Conservation (phyloP, 805 yeast genomes). For the Metschnikowia noctiluminum region DNA sequence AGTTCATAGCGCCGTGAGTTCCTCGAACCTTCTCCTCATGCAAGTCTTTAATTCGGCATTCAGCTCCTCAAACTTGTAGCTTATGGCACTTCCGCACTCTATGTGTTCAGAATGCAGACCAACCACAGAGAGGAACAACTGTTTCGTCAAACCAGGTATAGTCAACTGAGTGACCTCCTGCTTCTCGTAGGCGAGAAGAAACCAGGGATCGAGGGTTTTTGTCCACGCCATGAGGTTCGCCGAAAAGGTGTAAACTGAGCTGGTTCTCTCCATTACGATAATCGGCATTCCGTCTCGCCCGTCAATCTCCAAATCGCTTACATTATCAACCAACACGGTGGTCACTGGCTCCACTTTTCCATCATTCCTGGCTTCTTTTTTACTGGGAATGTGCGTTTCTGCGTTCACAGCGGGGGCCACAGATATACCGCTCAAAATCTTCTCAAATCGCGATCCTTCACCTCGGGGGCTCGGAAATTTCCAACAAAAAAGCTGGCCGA, state of each 20-base stretch:
- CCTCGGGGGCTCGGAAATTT: conserved; percentile 26
- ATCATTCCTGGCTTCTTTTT: background rate
- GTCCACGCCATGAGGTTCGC: conserved; percentile 46
- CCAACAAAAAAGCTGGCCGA: conserved; percentile 53
- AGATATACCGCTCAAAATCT: conserved; percentile 42
- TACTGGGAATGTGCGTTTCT: conserved; percentile 15
- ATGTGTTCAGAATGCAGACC: conserved; percentile 6
- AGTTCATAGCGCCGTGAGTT: conserved; percentile 3
- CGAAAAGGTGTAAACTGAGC: conserved; percentile 43
- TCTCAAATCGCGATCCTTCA: conserved; percentile 20
- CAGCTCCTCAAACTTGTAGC: conserved; percentile 11
- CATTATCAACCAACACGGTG: conserved; percentile 8
- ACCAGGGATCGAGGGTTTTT: conserved; percentile 46
- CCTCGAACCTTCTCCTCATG: conserved; percentile 15
- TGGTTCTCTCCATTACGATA: conserved; percentile 32
- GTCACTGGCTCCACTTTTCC: background rate
- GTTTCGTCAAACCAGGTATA: background rate
- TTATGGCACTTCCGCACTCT: conserved; percentile 7
- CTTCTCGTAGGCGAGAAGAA: conserved; percentile 17
- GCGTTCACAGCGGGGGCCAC: conserved; percentile 51
- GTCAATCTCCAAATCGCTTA: conserved; percentile 29
- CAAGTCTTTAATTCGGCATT: conserved; percentile 9
- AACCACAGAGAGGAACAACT: conserved; percentile 2
- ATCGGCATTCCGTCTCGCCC: conserved; percentile 39
- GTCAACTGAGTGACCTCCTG: background rate